Conservation (phyloP, 345 rosid genomes). For the Psidium guajava region DNA sequence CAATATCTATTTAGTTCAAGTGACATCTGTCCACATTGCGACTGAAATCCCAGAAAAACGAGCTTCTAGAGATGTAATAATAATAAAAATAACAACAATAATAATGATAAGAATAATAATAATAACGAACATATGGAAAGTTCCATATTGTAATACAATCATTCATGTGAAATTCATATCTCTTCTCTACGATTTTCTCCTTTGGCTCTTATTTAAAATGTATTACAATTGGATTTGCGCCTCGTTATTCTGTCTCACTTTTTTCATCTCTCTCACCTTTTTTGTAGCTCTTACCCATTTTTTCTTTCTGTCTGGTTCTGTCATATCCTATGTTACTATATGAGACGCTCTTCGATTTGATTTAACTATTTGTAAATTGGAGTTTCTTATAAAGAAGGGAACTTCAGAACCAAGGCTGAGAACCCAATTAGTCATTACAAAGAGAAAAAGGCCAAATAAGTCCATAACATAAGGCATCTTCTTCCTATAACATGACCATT, state of each 20-base stretch:
- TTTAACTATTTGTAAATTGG: background rate
- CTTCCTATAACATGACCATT: background rate
- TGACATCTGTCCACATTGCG: background rate
- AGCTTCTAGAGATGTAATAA: background rate
- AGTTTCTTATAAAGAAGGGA: background rate
- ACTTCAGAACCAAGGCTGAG: background rate
- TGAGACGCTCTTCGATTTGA: too few species aligned
- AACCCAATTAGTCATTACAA: background rate
- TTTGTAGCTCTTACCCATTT: too few species aligned
- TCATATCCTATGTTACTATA: too few species aligned
- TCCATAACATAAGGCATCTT: background rate
- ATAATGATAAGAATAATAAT: fast-evolving
- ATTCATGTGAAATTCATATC: background rate
- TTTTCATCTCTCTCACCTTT: background rate
- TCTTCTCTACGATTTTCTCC: background rate
- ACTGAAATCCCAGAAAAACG: background rate
- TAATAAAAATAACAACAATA: background rate
- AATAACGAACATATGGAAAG: background rate
- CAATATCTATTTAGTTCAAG: background rate
- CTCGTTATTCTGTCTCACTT: background rate
- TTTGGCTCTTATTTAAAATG: background rate
- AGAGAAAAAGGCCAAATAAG: background rate
- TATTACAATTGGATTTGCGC: background rate
- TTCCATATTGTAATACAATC: background rate
- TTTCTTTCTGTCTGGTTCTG: too few species aligned